These are phyloP conservation scores for Tothia fuscella DNA, from an alignment of 2,329 filamentous ascomycete genomes.

Conservation along the genomic window DNA sequence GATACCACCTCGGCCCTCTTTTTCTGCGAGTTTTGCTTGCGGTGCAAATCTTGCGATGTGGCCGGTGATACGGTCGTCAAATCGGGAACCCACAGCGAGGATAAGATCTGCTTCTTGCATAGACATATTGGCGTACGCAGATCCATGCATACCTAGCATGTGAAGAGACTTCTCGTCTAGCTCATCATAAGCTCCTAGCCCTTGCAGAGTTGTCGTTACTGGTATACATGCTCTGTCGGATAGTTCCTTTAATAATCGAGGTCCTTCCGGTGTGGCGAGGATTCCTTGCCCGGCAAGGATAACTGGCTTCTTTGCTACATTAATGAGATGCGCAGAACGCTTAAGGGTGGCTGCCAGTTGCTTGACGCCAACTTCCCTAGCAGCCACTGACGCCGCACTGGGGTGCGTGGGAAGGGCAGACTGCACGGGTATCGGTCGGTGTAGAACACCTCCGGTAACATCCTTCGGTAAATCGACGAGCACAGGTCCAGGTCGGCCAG, in stretches of 20 bases:
- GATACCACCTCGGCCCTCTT: slow-evolving; percentile 81
- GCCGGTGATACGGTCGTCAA: slow-evolving; percentile 88
- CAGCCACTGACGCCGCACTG: slow-evolving; percentile 74
- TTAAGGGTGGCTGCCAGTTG: slow-evolving; percentile 63
- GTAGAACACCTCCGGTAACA: slow-evolving; percentile 74
- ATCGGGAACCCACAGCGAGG: slow-evolving; percentile 83
- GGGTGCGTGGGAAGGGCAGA: slow-evolving; percentile 64
- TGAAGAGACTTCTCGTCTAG: slow-evolving; percentile 87
- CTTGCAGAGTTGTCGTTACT: slow-evolving; percentile 91
- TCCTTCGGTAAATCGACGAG: slow-evolving; percentile 95
- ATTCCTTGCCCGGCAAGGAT: slow-evolving; percentile 93
- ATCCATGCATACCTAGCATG: slow-evolving; percentile 98
- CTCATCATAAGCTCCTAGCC: slow-evolving; percentile 85
- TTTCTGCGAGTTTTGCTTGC: slow-evolving; percentile 69
- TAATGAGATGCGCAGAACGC: slow-evolving; percentile 72
- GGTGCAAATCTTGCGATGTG: slow-evolving; percentile 81
- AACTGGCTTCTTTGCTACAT: slow-evolving; percentile 82
- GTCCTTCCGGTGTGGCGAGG: slow-evolving; percentile 65
- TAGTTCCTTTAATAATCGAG: slow-evolving; percentile 70
- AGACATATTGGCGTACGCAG: slow-evolving; percentile 93
- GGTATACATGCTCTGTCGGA: slow-evolving; percentile 83
- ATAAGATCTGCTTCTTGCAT: slow-evolving; percentile 96
- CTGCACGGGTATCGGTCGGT: slow-evolving; percentile 71
- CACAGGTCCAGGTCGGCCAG: slow-evolving; percentile 84
- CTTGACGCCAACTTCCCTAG: slow-evolving; percentile 57